These are phyloP conservation scores for Sarocladium strictum DNA, from an alignment of 2,329 filamentous ascomycete genomes.

Conservation along the genomic window DNA sequence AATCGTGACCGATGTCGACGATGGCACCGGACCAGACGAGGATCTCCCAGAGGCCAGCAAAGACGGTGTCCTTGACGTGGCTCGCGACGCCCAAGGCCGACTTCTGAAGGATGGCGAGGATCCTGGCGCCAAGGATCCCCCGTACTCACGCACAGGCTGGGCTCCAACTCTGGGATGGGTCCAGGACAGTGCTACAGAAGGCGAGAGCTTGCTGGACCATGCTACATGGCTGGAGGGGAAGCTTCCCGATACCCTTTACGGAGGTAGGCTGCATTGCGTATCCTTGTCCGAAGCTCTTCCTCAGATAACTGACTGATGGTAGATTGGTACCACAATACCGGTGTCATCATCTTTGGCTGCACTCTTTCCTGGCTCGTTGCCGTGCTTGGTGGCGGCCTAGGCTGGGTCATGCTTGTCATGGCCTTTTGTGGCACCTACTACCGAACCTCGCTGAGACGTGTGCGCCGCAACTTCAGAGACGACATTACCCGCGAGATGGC, in stretches of 20 bases:
- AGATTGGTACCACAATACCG: constrained; percentile 98
- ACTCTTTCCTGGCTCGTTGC: constrained; percentile 86
- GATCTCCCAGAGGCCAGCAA: constrained; percentile 73
- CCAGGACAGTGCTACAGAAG: constrained; percentile 46
- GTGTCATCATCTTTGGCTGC: constrained; percentile 89
- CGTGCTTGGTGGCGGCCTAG: constrained; percentile 81
- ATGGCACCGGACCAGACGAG: constrained; percentile 62
- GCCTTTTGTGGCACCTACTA: constrained; percentile 91
- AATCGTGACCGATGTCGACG: constrained; percentile 74
- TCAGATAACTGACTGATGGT: not conserved
- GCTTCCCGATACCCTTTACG: constrained; percentile 84
- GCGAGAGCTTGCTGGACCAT: constrained; percentile 74
- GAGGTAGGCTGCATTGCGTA: constrained; percentile 47
- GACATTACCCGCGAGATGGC: constrained; percentile 86
- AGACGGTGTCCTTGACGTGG: constrained; percentile 55
- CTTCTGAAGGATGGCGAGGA: constrained; percentile 42
- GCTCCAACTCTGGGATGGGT: constrained; percentile 76
- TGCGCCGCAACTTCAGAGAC: constrained; percentile 92
- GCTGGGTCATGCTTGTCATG: constrained; percentile 92
- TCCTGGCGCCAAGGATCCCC: constrained; percentile 44
- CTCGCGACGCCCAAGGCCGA: constrained; percentile 43
- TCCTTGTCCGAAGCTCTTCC: not conserved
- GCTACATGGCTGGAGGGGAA: constrained; percentile 79
- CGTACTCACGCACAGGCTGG: constrained; percentile 66
- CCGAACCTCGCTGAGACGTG: constrained; percentile 85